Base-by-base conservation (phyloP, 768 basidiomycete genomes). In the Pleurotus platypus region DNA sequence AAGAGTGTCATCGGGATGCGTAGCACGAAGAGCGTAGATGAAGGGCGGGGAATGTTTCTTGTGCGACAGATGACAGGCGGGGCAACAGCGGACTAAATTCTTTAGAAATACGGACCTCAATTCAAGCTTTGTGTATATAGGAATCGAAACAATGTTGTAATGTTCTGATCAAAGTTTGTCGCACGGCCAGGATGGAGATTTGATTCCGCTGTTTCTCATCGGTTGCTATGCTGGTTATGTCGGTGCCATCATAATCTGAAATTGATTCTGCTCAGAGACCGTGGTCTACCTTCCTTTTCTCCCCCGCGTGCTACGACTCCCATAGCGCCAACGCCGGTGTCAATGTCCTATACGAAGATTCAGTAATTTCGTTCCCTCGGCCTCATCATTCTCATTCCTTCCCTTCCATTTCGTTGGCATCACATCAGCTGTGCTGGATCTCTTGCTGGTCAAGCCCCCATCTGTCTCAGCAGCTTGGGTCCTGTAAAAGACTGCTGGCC, bases 1-100 rank as follows among this genome's bases (percentile, higher is more conserved):
- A 90, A 87, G 76, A 90, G 88, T 64, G 86, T 89, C 22, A 83
- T 87, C 56, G 89, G 88, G 12, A 83, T 87, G 70, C 76, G 89
- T 62, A 78, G 72, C 57, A 66, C 78, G 20, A 84, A 81, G 65
- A 85, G 84, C 57, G 66, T 78, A 26, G 89, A 89, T 61, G 87
- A 89, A 66, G 88, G 85, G 11, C 74, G 86, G 47, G 86, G 84
- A 38, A 80, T 91, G 87, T 88, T 82, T 69, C 72, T 92, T 57
- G 87, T 92, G 46, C 76, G 83, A 63, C 90, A 92, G 67, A 77
- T 92, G 77, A 92, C 91, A 6, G 90, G 89, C 24, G 76, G 60
- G 46, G 37, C 51, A 3, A 26, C 38, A 24, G 51, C 51, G 30
- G 30, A 35, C 30, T 35, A 35, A 35, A 11, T 35, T 35, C 30